Evolutionary conservation across 164 flowering plant genomes (phyloP).

Genomic region (Nelumbo lutea): DNA sequence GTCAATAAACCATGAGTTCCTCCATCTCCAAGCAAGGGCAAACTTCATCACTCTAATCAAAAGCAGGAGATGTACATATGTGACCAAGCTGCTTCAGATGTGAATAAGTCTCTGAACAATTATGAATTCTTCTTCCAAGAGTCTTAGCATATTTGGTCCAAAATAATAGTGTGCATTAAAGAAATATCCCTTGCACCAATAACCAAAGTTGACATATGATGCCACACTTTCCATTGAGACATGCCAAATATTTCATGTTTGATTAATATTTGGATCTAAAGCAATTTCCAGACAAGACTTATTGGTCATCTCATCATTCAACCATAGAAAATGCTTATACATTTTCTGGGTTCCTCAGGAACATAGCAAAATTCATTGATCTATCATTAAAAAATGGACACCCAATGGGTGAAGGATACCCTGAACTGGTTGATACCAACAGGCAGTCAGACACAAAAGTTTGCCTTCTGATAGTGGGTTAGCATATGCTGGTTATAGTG

Average conservation of each 20-base stretch:
- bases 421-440: constrained; percentile 59
- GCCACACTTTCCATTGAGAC: constrained; percentile 44
- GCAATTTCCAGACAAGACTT: constrained; percentile 80
- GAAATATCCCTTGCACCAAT: constrained; percentile 38
- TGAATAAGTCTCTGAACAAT: constrained; percentile 20
- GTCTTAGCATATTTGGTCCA: constrained; percentile 85
- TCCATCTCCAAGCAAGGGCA: constrained; percentile 61
- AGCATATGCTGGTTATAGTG: too few species aligned
- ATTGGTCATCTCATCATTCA: constrained; percentile 46
- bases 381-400: constrained; percentile 59
- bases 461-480: not conserved
- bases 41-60: constrained; percentile 76
- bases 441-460: constrained; percentile 48
- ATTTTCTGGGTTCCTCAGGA: constrained; percentile 56
- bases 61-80: constrained; percentile 43
- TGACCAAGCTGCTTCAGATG: constrained; percentile 1
- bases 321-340: constrained; percentile 48
- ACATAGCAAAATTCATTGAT: constrained; percentile 64
- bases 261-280: constrained; percentile 88
- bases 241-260: constrained; percentile 94
- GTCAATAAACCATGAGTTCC: constrained; percentile 65
- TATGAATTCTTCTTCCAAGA: constrained; percentile 22
- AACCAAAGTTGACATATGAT: constrained; percentile 59
- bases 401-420: constrained; percentile 73
- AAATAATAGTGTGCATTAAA: constrained; percentile 30